These are phyloP conservation scores for Irpex sp. DNA, from an alignment of 1,284 basidiomycete species.

Conservation along the genomic window DNA sequence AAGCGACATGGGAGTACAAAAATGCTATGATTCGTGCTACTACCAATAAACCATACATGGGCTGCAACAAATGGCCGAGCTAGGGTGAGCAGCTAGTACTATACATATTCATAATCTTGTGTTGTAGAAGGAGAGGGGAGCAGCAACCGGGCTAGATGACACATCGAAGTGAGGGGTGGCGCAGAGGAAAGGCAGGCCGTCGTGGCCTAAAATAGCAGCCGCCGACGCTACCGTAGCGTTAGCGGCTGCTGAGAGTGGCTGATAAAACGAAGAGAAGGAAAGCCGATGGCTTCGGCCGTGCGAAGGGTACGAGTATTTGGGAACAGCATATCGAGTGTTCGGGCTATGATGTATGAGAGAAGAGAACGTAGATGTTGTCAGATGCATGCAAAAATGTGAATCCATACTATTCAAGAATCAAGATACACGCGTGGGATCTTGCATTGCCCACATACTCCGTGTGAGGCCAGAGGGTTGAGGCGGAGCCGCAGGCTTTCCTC, in stretches of 20 bases:
- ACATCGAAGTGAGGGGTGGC: not conserved
- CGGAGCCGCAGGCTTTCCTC: constrained; percentile 4
- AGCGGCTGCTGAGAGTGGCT: not conserved
- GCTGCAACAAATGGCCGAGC: not conserved
- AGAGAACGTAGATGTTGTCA: not conserved
- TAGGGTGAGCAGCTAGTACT: not conserved
- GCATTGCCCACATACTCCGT: constrained; percentile 11
- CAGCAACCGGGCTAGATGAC: not conserved
- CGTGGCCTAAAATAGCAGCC: not conserved
- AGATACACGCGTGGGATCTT: constrained; percentile 9
- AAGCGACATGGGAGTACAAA: no score
- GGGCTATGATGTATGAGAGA: not conserved
- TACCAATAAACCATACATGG: no score
- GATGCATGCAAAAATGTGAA: not conserved
- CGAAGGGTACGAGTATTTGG: not conserved
- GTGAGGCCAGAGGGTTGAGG: constrained; percentile 7
- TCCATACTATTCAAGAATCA: not conserved
- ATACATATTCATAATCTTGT: not conserved
- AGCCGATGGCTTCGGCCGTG: not conserved
- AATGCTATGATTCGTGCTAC: no score
- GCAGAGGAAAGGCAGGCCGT: not conserved
- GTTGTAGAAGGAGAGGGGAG: not conserved
- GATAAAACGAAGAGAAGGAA: not conserved
- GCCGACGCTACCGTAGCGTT: no score
- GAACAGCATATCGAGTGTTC: not conserved